Conservation (phyloP, 2,329 filamentous ascomycete species). For the Penicillium sp. region DNA sequence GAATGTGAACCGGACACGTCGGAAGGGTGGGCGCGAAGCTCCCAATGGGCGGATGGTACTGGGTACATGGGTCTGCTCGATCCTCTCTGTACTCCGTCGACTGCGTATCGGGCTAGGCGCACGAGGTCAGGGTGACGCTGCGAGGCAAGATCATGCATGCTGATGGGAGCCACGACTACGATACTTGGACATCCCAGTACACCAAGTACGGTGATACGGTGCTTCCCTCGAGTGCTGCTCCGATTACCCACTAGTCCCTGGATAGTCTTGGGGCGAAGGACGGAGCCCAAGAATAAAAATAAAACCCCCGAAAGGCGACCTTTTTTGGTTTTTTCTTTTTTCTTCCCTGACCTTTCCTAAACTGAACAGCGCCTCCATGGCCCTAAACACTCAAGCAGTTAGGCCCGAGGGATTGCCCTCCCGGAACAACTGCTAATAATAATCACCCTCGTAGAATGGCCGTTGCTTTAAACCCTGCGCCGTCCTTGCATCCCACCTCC, state of each 20-base stretch:
- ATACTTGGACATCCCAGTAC: no score
- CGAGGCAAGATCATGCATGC: no score
- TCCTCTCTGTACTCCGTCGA: no score
- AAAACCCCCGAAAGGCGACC: background rate
- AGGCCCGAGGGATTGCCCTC: constrained; percentile 21
- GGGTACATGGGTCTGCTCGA: no score
- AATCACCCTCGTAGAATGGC: constrained; percentile 22
- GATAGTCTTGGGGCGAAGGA: constrained; percentile 3
- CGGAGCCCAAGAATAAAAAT: background rate
- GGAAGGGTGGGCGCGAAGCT: no score
- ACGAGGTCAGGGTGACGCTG: no score
- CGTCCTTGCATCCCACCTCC: constrained; percentile 25
- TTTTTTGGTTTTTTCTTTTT: constrained; percentile 1
- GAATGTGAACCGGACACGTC: no score
- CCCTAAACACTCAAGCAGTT: constrained; percentile 26
- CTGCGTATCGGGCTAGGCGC: no score
- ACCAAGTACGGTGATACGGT: no score
- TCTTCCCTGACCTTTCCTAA: constrained; percentile 7
- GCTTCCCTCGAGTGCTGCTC: constrained; percentile 29
- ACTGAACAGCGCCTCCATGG: constrained; percentile 15
- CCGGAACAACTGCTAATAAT: constrained; percentile 27
- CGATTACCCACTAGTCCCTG: constrained; percentile 27
- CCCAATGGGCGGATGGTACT: no score
- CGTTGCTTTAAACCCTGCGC: constrained; percentile 28
- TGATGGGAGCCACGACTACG: no score